These are phyloP conservation scores for Heliocybe sulcata DNA, from an alignment of 1,284 basidiomycete species.

Conservation along the genomic window DNA sequence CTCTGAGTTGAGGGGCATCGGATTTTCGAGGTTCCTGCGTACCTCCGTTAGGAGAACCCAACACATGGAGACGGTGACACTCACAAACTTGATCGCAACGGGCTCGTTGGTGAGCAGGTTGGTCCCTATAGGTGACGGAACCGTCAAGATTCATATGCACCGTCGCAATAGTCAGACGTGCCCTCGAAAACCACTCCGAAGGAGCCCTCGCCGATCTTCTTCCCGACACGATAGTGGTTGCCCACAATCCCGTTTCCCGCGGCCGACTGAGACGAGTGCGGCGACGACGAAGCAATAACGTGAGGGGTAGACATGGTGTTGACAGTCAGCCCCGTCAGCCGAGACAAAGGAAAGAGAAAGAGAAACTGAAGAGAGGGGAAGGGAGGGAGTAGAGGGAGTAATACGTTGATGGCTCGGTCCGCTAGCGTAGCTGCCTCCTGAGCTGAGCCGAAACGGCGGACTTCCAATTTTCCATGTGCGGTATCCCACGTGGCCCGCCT, in stretches of 20 bases:
- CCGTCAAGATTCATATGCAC: not conserved
- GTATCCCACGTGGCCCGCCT: conserved; percentile 29
- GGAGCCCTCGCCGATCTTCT: conserved; percentile 84
- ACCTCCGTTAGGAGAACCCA: conserved; percentile 7
- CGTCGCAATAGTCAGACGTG: conserved; percentile 19
- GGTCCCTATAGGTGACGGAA: conserved; percentile 45
- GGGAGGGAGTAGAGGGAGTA: conserved; percentile 20
- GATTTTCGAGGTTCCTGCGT: conserved; percentile 93
- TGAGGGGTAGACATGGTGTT: conserved; percentile 63
- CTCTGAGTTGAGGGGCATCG: conserved; percentile 94
- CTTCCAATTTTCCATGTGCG: conserved; percentile 19
- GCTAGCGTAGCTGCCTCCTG: conserved; percentile 7
- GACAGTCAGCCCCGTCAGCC: conserved; percentile 3
- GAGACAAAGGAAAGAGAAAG: conserved; percentile 13
- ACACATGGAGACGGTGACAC: conserved; percentile 22
- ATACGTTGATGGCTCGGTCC: conserved; percentile 6
- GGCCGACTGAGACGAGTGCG: conserved; percentile 50
- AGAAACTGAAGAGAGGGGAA: conserved; percentile 16
- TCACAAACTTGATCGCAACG: conserved; percentile 96
- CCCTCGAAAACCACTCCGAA: conserved; percentile 83
- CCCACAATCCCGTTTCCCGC: conserved; percentile 68
- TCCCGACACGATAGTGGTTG: conserved; percentile 71
- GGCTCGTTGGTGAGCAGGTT: conserved; percentile 87
- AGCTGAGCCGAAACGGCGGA: conserved; percentile 15
- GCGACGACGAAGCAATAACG: conserved; percentile 67